Base-by-base conservation (phyloP, 768 basidiomycete genomes). In the Boletus barrowsii region DNA sequence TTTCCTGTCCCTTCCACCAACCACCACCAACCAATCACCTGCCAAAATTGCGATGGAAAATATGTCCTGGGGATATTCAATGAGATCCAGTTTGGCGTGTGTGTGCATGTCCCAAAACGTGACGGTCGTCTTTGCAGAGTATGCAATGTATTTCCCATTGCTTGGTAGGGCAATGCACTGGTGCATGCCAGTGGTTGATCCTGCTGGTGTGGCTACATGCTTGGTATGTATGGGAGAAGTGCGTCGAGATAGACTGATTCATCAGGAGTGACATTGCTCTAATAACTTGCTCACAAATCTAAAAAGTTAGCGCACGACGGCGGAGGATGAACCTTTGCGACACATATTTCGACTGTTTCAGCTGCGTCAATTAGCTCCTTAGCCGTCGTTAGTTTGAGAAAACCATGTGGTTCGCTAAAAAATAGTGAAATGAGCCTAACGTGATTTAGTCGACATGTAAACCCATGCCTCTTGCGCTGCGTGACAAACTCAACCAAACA, bases 371-470 rank as follows among this genome's bases (percentile, higher is more conserved):
- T n/a, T n/a, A n/a, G n/a, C n/a, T n/a, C n/a, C n/a, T n/a, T n/a
- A n/a, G n/a, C n/a, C n/a, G n/a, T n/a, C n/a, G n/a, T n/a, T n/a
- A n/a, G n/a, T n/a, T n/a, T n/a, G n/a, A 6, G 22, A 22, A 26
- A 26, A 6, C 26, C 24, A 24, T 24, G 26, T 26, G 26, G 26
- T 5, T 26, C 26, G 5, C 26, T 26, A 26, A 26, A 26, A 6
- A 26, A 6, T 26, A 26, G 26, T 6, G 1, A 26, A 56, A 51
- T 22, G 22, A 22, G 22, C 22, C 22, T 22, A 22, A 55, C 22
- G 20, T 9, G 44, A 58, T 58, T 50, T 55, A 55, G 57, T 58
- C 54, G 49, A 58, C 46, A 55, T 18, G 22, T 4, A 55, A 46
- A 41, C 17, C 36, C 49, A 58, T 10, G 36, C 54, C 45, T 55